These are phyloP conservation scores for Clitopilus hobsonii DNA, from an alignment of 768 basidiomycete species.

Conservation along the genomic window DNA sequence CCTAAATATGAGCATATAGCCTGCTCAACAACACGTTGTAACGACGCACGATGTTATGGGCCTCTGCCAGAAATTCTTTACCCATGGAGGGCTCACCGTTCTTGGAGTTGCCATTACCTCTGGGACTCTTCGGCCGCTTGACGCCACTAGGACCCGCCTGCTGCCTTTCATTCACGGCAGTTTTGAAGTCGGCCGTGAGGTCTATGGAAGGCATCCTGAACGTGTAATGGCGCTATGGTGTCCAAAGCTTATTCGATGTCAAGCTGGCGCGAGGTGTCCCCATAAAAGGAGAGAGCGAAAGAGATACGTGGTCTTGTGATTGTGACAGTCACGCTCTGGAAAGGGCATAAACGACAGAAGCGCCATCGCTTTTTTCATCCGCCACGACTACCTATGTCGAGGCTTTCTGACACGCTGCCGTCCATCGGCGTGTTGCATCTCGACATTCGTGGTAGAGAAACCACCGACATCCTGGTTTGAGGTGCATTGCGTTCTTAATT, in stretches of 20 bases:
- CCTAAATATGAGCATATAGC: not conserved
- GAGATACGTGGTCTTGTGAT: not conserved
- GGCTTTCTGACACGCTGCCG: conserved; percentile 4
- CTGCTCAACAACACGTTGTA: not conserved
- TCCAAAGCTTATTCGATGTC: too few relatives aligned
- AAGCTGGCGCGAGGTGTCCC: too few relatives aligned
- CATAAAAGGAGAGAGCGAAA: too few relatives aligned
- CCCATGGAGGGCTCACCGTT: conserved; percentile 28
- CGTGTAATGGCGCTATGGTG: not conserved
- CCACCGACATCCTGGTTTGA: conserved; percentile 63
- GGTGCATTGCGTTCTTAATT: conserved; percentile 46
- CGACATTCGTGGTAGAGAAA: conserved; percentile 23
- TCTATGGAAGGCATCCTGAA: conserved; percentile 51
- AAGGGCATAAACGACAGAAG: too few relatives aligned
- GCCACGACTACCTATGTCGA: not conserved
- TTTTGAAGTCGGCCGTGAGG: conserved; percentile 57
- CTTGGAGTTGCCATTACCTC: conserved; percentile 28
- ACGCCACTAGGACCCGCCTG: conserved; percentile 15
- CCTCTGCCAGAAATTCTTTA: conserved; percentile 72
- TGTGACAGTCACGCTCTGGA: too few relatives aligned
- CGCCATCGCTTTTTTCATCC: not conserved
- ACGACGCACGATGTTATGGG: conserved; percentile 58
- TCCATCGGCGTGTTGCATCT: conserved; percentile 5
- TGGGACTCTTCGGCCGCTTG: conserved; percentile 21
- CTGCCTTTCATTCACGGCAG: conserved; percentile 43